Conservation (phyloP, 2,329 filamentous ascomycete genomes). For the Aureobasidium lini region DNA sequence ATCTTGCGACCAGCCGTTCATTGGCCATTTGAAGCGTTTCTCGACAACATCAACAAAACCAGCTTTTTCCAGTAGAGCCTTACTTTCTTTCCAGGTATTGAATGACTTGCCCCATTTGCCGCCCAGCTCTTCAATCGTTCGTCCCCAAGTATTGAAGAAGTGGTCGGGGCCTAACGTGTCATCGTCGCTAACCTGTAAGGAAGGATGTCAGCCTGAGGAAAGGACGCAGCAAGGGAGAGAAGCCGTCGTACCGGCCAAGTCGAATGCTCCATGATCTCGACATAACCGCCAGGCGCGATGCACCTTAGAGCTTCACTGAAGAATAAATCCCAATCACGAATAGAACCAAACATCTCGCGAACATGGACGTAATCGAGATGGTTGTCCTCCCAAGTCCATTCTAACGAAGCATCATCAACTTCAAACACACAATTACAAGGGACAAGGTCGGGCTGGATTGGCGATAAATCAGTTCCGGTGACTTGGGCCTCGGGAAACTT, state of each 20-base stretch:
- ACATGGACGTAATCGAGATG: slow-evolving; percentile 41
- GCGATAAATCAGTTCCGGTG: slow-evolving; percentile 41
- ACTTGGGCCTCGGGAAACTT: slow-evolving; percentile 28
- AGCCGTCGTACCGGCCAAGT: slow-evolving; percentile 24
- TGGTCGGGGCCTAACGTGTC: slow-evolving; percentile 22
- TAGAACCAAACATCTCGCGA: slow-evolving; percentile 38
- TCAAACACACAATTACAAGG: slow-evolving; percentile 41
- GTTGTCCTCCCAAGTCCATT: slow-evolving; percentile 32
- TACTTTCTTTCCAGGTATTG: slow-evolving; percentile 16
- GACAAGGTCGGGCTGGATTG: slow-evolving; percentile 43
- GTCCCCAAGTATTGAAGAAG: slow-evolving; percentile 9
- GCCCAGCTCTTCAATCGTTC: slow-evolving; percentile 1
- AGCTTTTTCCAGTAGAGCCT: slow-evolving; percentile 19
- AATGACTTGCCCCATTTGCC: slow-evolving; percentile 12
- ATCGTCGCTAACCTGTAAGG: slow-evolving; percentile 25
- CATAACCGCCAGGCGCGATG: slow-evolving; percentile 32
- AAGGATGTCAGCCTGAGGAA: neutral
- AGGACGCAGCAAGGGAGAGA: neutral
- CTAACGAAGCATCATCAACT: slow-evolving; percentile 38
- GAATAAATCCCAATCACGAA: slow-evolving; percentile 40
- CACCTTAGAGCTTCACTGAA: slow-evolving; percentile 24
- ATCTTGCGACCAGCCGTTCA: slow-evolving; percentile 24
- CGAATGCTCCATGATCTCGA: slow-evolving; percentile 34
- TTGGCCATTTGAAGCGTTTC: slow-evolving; percentile 34
- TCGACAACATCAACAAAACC: slow-evolving; percentile 42